These are phyloP conservation scores for Dianthus caryophyllus DNA, from an alignment of 148 eudicot species.

Conservation along the genomic window DNA sequence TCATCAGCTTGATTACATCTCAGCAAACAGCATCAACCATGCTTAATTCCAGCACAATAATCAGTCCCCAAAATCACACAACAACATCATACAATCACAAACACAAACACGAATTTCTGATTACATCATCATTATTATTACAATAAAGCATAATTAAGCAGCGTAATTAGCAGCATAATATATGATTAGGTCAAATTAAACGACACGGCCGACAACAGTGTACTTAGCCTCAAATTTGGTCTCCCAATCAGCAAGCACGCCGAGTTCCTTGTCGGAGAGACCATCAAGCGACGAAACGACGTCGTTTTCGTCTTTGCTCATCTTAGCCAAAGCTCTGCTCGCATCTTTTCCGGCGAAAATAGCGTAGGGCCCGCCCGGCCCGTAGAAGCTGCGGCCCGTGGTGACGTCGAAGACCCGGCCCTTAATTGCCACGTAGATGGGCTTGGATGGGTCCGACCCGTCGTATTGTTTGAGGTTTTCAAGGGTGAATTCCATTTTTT, in stretches of 20 bases:
- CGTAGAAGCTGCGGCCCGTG: conserved; percentile 68
- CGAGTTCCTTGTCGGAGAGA: conserved; percentile 72
- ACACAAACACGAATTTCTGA: background rate
- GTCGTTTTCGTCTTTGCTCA: conserved; percentile 77
- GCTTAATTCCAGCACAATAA: no score
- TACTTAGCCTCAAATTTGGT: conserved; percentile 90
- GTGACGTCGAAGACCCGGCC: conserved; percentile 74
- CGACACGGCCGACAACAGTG: conserved; percentile 75
- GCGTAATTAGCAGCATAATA: no score
- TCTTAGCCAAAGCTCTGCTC: conserved; percentile 86
- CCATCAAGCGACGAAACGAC: conserved; percentile 52
- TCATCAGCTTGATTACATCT: background rate
- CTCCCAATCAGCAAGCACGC: conserved; percentile 82
- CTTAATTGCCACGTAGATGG: conserved; percentile 68
- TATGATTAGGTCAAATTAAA: background rate
- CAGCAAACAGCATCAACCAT: background rate
- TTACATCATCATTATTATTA: conserved; percentile 1
- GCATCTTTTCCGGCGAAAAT: conserved; percentile 98
- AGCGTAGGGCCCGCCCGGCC: conserved; percentile 81
- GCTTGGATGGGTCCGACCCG: conserved; percentile 66
- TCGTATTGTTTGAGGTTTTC: conserved; percentile 55
- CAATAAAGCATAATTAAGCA: background rate
- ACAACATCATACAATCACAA: background rate
- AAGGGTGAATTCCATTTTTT: conserved; percentile 51
- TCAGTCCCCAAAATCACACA: background rate